Base-by-base conservation (phyloP, 768 basidiomycete species). In the Pisolithus microcarpus region DNA sequence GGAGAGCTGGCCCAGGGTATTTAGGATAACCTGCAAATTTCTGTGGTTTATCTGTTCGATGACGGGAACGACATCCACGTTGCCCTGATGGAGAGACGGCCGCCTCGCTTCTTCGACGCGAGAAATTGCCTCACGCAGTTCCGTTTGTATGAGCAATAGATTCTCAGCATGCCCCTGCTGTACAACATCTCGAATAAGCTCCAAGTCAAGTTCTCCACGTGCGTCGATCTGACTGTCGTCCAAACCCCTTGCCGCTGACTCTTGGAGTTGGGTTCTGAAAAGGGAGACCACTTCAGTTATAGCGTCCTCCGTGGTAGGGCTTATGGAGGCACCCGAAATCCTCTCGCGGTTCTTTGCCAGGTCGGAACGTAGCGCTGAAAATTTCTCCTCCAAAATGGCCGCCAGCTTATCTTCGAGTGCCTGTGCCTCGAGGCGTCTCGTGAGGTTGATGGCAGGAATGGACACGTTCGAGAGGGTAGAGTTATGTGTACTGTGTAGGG, bases 191-290 rank as follows among this genome's bases (percentile, higher is more conserved):
- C 77, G 84, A 61, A 91, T 75, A 54, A 87, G 70, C 60, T 88
- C 84, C 62, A 88, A 81, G 66, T 91, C 88, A 23, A 89, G 67
- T 56, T 91, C 87, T 18, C 84, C 86, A 28, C 80, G 79, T 21
- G 84, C 86, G 58, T 88, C 85, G 69, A 79, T 71, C 58, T 79
- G 81, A 53, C 76, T 78, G 50, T 84, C 81, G 19, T 86, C 83
- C 45, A 76, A 54, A 18, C 76, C 74, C 42, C 76, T 75, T 7
- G 72, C 70, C 0, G 82, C 80, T 7, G 81, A 80, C 38, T 83
- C 81, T 50, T 80, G 79, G 9, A 87, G 68, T 56, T 87, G 85
- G 18, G 79, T 69, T 8, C 84, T 77, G 72, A 88, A 84, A 52
- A 87, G 66, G 7, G 80, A 70, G 38, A 87, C 73, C 5, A 87